Conservation (phyloP, 2,329 filamentous ascomycete genomes). For the Periconia digitata region DNA sequence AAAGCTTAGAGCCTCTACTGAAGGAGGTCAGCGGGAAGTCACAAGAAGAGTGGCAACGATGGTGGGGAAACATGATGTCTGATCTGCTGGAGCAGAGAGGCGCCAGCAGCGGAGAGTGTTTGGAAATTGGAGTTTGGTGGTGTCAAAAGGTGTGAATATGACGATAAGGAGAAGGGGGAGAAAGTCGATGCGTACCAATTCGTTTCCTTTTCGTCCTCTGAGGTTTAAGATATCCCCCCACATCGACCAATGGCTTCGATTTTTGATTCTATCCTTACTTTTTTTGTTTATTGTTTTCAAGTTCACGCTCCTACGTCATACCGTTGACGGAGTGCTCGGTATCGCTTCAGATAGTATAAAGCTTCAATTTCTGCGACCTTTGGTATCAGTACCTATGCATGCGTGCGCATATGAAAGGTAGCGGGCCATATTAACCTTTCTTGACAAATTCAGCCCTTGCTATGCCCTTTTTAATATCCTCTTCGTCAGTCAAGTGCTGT, state of each 20-base stretch:
- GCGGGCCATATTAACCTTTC: constrained; percentile 65
- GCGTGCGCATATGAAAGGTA: background rate
- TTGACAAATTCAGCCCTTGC: constrained; percentile 82
- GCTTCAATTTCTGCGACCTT: constrained; percentile 76
- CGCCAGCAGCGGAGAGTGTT: constrained; percentile 79
- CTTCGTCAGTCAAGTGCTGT: constrained; percentile 68
- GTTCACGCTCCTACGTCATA: constrained; percentile 60
- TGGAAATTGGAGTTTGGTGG: constrained; percentile 70
- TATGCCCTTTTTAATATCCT: constrained; percentile 74
- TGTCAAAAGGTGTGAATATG: constrained; percentile 58
- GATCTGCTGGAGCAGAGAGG: constrained; percentile 79
- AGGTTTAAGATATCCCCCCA: constrained; percentile 26
- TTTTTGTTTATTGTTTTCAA: constrained; percentile 1
- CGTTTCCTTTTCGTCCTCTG: background rate
- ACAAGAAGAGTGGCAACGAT: constrained; percentile 88
- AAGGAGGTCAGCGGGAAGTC: constrained; percentile 83
- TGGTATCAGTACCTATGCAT: background rate
- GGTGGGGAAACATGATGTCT: constrained; percentile 84
- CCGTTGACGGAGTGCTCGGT: constrained; percentile 79
- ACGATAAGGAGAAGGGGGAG: too few relatives aligned
- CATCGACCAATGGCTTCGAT: constrained; percentile 12
- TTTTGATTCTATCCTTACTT: background rate
- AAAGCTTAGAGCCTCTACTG: constrained; percentile 79
- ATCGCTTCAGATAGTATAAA: constrained; percentile 91
- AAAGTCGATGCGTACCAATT: constrained; percentile 22